Evolutionary conservation across 140 eudicot genomes (phyloP), one percentile per base, ranked within the genome.

Genomic region (Cichorium intybus): DNA sequence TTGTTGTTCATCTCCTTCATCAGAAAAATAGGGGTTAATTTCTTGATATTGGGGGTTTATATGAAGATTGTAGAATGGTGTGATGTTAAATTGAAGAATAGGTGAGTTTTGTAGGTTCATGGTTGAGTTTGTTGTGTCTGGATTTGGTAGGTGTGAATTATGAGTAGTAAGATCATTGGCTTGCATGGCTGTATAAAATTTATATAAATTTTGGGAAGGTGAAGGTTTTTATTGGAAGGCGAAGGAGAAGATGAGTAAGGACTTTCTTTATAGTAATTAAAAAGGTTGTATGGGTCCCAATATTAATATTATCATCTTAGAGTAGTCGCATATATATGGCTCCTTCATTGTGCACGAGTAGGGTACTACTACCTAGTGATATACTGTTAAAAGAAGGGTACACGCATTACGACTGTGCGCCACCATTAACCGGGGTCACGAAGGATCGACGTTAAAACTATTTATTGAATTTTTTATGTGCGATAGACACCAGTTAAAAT

Each of bases 1-100:
- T 7, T 93, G 94, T 26, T 86, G 93, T 71, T 86, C 99, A 76
- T 93, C 97, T 43, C 94, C 95, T 74, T 93, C 99, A 69, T 93
- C 99, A 33, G 99, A 93, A 39, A 88, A 72, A 70, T 62, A 73
- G 29, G 91, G 73, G 62, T 79, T 79, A 57, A 81, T 69, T 57
- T 83, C 95, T 75, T 85, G 93, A 68, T 73, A 56, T 57, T 84
- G 87, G 41, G 88, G 85, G 28, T 67, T 74, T 69, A 60, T 77
- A 31, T 82, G 90, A 45, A 81, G 78, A 58, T 78, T 74, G 68
- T 78, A 81, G 64, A 80, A 68, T 1, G 73, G 75, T 17, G 67
- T 79, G 83, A 39, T 77, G 10, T 58, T 59, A 26, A 82, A 65
- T 15, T 75, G 89, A 58, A 78, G 78, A 52, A 83, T 39, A 49